These are phyloP conservation scores for Vigna unguiculata DNA, from an alignment of 306 rosid species.

Conservation along the genomic window DNA sequence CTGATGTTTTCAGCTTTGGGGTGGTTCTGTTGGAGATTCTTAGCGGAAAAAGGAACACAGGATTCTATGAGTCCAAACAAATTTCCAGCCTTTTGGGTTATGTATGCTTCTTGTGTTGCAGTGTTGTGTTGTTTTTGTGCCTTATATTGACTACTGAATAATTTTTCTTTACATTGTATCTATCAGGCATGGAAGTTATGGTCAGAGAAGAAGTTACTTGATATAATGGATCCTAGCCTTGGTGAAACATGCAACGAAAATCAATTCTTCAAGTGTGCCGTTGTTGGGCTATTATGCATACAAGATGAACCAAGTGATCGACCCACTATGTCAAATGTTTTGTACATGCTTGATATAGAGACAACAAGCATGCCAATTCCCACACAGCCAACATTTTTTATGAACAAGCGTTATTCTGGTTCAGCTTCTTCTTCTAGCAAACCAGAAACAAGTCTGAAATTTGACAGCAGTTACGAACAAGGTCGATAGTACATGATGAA, in stretches of 20 bases:
- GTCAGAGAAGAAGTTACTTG: conserved; percentile 52
- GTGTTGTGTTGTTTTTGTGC: neutral
- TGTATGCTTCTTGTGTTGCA: conserved; percentile 43
- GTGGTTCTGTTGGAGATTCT: conserved; percentile 63
- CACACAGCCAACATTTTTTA: conserved; percentile 53
- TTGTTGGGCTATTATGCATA: conserved; percentile 53
- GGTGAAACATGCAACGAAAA: conserved; percentile 40
- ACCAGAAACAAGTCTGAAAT: conserved; percentile 35
- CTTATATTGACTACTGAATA: neutral
- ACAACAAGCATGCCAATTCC: conserved; percentile 48
- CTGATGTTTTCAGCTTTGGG: conserved; percentile 67
- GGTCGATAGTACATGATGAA: conserved; percentile 41
- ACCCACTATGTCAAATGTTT: conserved; percentile 53
- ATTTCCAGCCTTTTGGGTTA: conserved; percentile 57
- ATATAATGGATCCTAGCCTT: conserved; percentile 51
- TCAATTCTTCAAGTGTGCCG: conserved; percentile 52
- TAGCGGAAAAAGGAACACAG: conserved; percentile 57
- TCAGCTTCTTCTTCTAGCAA: conserved; percentile 51
- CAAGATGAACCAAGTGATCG: conserved; percentile 66
- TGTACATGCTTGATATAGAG: conserved; percentile 58
- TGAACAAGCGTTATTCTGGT: conserved; percentile 18
- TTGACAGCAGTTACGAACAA: conserved; percentile 33
- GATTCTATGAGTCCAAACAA: conserved; percentile 49
- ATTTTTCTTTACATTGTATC: neutral
- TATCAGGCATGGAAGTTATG: conserved; percentile 64